Evolutionary conservation across 257 asterid species (phyloP), one percentile per base, ranked within the genome.

Genomic region (Lycium barbarum): DNA sequence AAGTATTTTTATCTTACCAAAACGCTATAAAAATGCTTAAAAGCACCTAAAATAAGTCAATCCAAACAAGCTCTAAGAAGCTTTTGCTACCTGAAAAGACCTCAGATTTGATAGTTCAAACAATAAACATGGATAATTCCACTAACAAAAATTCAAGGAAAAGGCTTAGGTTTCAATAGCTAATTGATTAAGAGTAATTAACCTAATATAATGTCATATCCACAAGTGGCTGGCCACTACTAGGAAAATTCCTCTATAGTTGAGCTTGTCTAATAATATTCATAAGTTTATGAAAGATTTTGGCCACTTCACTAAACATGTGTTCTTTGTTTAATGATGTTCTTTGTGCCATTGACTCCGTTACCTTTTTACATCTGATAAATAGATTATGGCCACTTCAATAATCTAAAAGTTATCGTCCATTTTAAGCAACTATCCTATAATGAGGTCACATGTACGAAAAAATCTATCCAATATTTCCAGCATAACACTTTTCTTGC

Each of bases 91-190:
- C 11, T 58, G 55, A 35, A 35, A 26, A 1, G 40, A 33, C 38
- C 33, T 47, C 79, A 51, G 11, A 22, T 3, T 36, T 26, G 15
- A 65, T 65, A 14, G 5, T 36, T 63, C n/a, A 8, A 63, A 63
- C 13, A 1, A 54, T 47, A 59, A 83, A 80, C 45, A 81, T 55
- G 84, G 73, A 35, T 79, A 55, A 71, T 66, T 67, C 45, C 87
- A 78, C 40, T 62, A 9, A 9, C 20, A 9, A 22, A 61, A 8
- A 20, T 43, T 20, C 38, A 73, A 73, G 57, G 7, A 11, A 5
- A 40, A 74, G 14, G 45, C 13, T 20, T 49, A 49, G 6, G 45
- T 49, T 74, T 74, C 43, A 5, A 49, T 26, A 22, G 13, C 81
- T 74, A 20, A 5, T 20, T 22, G 14, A 49, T 49, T 22, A 22